Base-by-base conservation (phyloP, 2,329 filamentous ascomycete genomes). In the Gliomastix tumulicola region DNA sequence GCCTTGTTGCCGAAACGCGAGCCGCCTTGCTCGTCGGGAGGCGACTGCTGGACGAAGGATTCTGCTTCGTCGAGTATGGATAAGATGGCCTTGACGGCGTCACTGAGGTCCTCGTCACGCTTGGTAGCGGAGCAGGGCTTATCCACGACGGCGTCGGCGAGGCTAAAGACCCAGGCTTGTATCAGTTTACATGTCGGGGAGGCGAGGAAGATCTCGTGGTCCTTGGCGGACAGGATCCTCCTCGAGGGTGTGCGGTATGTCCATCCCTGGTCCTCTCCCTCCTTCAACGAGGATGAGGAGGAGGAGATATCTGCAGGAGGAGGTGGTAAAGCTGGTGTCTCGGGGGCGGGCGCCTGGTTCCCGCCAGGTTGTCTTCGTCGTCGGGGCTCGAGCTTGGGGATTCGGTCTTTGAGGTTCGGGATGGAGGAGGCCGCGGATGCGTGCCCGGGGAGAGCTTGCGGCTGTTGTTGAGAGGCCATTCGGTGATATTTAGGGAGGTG, bases 1-100 rank as follows among this genome's bases (percentile, higher is more conserved):
- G 84, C 79, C 47, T 88, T 89, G 63, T 98, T 98, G 32, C 92
- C 94, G 57, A 98, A 98, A 19, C 92, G 76, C 8, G 88, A 95
- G 32, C 88, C 88, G 21, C 79, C 83, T 32, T 89, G 85, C 44
- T 97, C 88, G 47, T 90, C 74, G 1, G 92, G 82, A 1, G 92
- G 92, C 36, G 83, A 81, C 35, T 72, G 64, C 12, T 70, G 63
- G 6, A 94, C 71, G 2, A 90, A 68, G 6, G 66, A 59, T 36
- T 87, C 79, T 8, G 84, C 76, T 37, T 81, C 72, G 22, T 82
- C 72, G 10, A 98, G 69, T 16, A 96, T 77, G 13, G 59, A 53
- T 27, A 94, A 58, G 21, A 97, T 75, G 12, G 74, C 70, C 40
- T 66, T 65, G 37, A 94, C 66, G 4, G 71, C 59, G 13, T 70